Base-by-base conservation (phyloP, 345 rosid species). In the Eucalyptus viminalis region DNA sequence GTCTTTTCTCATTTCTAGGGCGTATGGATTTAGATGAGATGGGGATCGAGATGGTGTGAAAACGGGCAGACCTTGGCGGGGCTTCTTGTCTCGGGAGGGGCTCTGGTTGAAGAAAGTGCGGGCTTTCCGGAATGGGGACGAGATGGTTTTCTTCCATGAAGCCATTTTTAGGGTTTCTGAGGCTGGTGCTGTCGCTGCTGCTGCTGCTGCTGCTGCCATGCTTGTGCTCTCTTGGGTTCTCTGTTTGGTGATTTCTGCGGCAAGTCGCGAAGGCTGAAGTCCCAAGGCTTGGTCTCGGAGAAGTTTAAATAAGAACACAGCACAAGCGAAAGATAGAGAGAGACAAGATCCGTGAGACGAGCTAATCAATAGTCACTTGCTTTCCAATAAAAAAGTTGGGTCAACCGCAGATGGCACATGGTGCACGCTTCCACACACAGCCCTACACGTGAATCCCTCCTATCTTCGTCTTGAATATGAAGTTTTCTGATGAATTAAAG, bases 301-400 rank as follows among this genome's bases (percentile, higher is more conserved):
- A 21, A 7, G 83, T 31, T 13, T 13, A 60, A n/a, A 87, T 83
- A 85, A 67, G 86, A 76, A n/a, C 40, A 17, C 69, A 3, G 54
- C 47, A 27, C 85, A 9, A 72, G 45, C 40, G 81, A 72, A 21
- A 40, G 43, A 81, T 83, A 72, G 86, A 62, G 90, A 85, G 92
- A 90, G 95, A 95, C 96, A 92, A 97, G 98, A 96, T 96, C 97
- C 98, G 94, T 60, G 92, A 93, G 96, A 90, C 89, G 94, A 93
- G 97, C 93, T 43, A 44, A 83, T 37, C 47, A 81, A 80, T 5
- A 53, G 40, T 16, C 49, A 37, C 86, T 88, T 22, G 44, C 49
- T 88, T 24, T 76, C 11, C 16, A 34, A 44, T 56, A 56, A 10
- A 24, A 76, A 37, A 34, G 49, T 37, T 11, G 90, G 91, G 91